These are phyloP conservation scores for Ascosphaera pollenicola DNA, from an alignment of 2,329 filamentous ascomycete species.

Conservation along the genomic window DNA sequence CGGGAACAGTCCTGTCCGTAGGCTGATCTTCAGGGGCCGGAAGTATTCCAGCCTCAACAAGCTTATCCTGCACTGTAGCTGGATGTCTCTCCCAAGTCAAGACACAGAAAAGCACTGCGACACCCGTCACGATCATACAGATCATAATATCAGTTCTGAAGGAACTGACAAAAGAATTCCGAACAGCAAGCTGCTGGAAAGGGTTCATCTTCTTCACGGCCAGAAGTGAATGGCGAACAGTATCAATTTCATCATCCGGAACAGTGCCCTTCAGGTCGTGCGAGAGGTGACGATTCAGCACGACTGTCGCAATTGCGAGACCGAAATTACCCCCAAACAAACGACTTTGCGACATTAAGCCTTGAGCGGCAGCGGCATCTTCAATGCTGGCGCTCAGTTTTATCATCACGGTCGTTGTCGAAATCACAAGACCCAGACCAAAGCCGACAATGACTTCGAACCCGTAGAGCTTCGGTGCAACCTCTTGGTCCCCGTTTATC, in stretches of 20 bases:
- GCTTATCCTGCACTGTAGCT: not conserved
- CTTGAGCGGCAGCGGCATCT: constrained; percentile 4
- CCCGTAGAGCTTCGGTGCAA: constrained; percentile 10
- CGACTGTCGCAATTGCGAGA: not conserved
- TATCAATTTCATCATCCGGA: not conserved
- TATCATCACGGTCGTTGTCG: constrained; percentile 1
- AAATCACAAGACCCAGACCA: constrained; percentile 13
- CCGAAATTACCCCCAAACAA: constrained; percentile 1
- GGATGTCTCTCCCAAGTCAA: not conserved
- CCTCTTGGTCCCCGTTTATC: constrained; percentile 4
- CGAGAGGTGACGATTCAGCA: constrained; percentile 1
- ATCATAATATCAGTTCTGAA: not conserved
- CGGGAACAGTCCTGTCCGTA: not conserved
- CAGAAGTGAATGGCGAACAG: not conserved
- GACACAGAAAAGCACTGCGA: not conserved
- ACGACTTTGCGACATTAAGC: not conserved
- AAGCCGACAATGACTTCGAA: constrained; percentile 17
- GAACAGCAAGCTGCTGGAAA: not conserved
- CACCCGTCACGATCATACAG: not conserved
- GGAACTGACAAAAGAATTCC: not conserved
- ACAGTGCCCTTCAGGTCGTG: not conserved
- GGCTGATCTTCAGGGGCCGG: not conserved
- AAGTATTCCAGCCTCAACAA: not conserved
- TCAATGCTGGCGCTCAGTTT: constrained; percentile 3
- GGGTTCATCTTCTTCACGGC: not conserved